Evolutionary conservation across 305 asterid genomes (phyloP).

Genomic region (Ilex paraguariensis): DNA sequence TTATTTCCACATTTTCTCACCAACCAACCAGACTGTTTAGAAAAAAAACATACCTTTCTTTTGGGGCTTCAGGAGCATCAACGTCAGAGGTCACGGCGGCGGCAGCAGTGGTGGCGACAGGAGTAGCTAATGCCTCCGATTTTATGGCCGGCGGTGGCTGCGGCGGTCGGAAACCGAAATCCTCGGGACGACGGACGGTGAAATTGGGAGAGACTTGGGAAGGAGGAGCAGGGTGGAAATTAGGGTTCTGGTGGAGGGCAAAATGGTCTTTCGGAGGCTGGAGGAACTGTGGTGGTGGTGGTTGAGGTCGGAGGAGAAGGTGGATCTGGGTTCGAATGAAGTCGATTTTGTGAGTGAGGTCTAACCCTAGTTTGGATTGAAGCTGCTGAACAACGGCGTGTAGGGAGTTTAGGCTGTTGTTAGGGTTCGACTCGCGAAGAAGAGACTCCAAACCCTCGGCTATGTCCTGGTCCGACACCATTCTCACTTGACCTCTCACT

Average conservation of each 20-base stretch:
- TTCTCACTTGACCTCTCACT: constrained; percentile 19
- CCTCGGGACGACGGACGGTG: constrained; percentile 25
- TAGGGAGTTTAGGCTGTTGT: constrained; percentile 22
- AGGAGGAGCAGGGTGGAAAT: constrained; percentile 21
- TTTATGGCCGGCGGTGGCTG: constrained; percentile 7
- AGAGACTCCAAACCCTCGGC: constrained; percentile 54
- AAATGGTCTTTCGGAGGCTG: constrained; percentile 6
- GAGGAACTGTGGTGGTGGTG: neutral
- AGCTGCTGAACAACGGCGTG: constrained; percentile 47
- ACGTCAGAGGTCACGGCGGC: constrained; percentile 12
- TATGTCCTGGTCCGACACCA: constrained; percentile 54
- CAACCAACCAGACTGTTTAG: neutral
- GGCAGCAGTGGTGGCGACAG: neutral
- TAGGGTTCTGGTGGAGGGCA: constrained; percentile 39
- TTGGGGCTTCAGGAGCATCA: constrained; percentile 35
- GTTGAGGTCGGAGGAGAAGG: constrained; percentile 32
- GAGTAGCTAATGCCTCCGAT: neutral
- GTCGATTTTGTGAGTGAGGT: constrained; percentile 1
- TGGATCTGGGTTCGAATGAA: constrained; percentile 27
- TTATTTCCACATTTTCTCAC: neutral
- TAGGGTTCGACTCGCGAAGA: constrained; percentile 40
- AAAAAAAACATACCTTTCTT: constrained; percentile 47
- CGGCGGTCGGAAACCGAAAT: constrained; percentile 22
- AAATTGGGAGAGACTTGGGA: constrained; percentile 18
- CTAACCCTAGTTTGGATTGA: neutral